These are phyloP conservation scores for Arachis stenosperma DNA, from an alignment of 306 rosid species.

Conservation along the genomic window DNA sequence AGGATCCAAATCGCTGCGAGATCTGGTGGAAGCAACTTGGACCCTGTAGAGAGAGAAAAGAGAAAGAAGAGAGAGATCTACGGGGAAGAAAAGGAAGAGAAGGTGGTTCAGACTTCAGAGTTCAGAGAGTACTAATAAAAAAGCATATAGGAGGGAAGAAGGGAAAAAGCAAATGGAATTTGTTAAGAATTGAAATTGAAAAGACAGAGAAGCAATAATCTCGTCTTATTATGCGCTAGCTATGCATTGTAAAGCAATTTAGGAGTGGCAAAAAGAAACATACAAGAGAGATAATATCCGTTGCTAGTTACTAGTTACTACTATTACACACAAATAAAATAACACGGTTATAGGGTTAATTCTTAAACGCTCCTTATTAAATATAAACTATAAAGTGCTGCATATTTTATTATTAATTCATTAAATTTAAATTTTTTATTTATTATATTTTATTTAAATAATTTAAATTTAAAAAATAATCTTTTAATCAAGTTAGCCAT, in stretches of 20 bases:
- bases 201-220: slow-evolving; percentile 40
- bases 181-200: slow-evolving; percentile 31
- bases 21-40: slow-evolving; percentile 60
- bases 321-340: too few relatives aligned
- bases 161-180: slow-evolving; percentile 36
- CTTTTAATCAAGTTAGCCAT: too few relatives aligned
- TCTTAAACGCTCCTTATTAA: too few relatives aligned
- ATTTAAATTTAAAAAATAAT: too few relatives aligned
- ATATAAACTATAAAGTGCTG: too few relatives aligned
- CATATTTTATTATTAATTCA: too few relatives aligned
- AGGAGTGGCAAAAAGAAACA: background rate
- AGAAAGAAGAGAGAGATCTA: slow-evolving; percentile 41
- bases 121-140: slow-evolving; percentile 32
- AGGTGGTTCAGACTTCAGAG: slow-evolving; percentile 23
- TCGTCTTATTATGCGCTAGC: slow-evolving; percentile 34
- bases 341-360: too few relatives aligned
- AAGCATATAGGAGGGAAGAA: slow-evolving; percentile 28
- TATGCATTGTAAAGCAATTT: background rate
- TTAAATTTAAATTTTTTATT: too few relatives aligned
- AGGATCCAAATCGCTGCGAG: slow-evolving; percentile 59
- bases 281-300: background rate
- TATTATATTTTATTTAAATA: too few relatives aligned
- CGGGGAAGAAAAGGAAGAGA: slow-evolving; percentile 19
- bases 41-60: slow-evolving; percentile 38
- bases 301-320: background rate